These are phyloP conservation scores for Pedinophyceae sp. DNA, from an alignment of 139 green algal genomes.

Conservation along the genomic window DNA sequence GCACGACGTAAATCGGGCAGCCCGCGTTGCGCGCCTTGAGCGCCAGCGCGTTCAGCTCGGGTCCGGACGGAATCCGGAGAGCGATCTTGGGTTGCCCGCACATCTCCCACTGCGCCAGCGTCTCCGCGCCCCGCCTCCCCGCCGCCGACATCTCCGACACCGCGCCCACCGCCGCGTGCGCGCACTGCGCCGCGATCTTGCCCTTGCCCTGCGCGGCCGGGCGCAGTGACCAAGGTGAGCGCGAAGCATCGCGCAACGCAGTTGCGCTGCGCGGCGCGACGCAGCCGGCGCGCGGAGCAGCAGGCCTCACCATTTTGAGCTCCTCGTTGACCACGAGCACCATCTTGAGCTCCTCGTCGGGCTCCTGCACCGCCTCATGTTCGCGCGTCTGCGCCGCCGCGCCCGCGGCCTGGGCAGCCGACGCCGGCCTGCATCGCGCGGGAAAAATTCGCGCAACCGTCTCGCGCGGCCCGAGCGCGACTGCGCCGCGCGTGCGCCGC, in stretches of 20 bases:
- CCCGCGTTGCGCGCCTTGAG: not conserved
- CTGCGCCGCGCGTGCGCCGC: not conserved
- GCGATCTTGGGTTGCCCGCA: constrained; percentile 64
- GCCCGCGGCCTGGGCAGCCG: not conserved
- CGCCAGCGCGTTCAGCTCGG: too few relatives aligned
- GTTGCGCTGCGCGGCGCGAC: too few relatives aligned
- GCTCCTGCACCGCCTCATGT: not conserved
- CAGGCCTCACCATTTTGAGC: constrained; percentile 5
- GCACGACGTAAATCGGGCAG: constrained; percentile 36
- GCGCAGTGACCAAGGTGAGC: too few relatives aligned
- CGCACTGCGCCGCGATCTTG: constrained; percentile 50
- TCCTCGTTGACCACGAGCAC: not conserved
- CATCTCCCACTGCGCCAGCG: constrained; percentile 45
- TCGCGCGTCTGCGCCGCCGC: not conserved
- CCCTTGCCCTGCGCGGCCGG: too few relatives aligned
- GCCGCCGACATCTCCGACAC: constrained; percentile 22
- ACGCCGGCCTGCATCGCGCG: not conserved
- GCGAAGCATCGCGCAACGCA: too few relatives aligned
- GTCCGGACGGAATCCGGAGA: constrained; percentile 34
- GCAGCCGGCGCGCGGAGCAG: too few relatives aligned
- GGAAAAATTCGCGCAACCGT: not conserved
- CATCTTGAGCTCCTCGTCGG: constrained; percentile 3
- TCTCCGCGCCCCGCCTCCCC: constrained; percentile 7
- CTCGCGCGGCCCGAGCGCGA: not conserved
- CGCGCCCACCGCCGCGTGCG: constrained; percentile 58